Evolutionary conservation across 176 grass and related monocot genomes (phyloP).

Genomic region (Hordeum marinum): DNA sequence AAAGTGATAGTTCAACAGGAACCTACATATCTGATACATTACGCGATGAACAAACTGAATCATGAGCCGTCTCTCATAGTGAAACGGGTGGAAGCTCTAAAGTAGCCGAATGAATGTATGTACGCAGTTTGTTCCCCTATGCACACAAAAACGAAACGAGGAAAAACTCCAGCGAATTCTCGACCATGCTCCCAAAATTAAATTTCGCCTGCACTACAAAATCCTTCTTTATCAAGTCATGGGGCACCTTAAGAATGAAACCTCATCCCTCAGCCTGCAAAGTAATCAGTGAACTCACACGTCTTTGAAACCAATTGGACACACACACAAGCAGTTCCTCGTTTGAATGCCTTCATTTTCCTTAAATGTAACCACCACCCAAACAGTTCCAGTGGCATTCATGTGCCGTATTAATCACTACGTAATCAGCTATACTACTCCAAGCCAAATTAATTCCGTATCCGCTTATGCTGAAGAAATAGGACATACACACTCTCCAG

Average conservation of each 20-base stretch:
- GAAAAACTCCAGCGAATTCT: background rate
- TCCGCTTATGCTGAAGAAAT: background rate
- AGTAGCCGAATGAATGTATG: background rate
- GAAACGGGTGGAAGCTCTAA: background rate
- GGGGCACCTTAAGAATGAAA: background rate
- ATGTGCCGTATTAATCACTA: background rate
- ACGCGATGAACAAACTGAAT: background rate
- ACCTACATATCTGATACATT: background rate
- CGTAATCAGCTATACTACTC: background rate
- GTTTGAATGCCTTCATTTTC: background rate
- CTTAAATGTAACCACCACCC: background rate
- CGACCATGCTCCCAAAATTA: background rate
- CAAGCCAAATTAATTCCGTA: background rate
- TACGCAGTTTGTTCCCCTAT: background rate
- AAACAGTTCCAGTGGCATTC: background rate
- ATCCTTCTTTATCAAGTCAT: background rate
- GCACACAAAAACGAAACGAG: background rate
- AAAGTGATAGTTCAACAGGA: background rate
- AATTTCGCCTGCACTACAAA: background rate
- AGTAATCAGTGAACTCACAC: background rate
- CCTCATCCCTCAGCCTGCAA: background rate
- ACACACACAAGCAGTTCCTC: background rate
- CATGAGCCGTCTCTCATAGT: background rate
- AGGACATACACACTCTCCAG: background rate
- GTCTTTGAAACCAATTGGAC: background rate